Conservation (phyloP, 495 filamentous ascomycete genomes). For the Bacidia gigantensis region DNA sequence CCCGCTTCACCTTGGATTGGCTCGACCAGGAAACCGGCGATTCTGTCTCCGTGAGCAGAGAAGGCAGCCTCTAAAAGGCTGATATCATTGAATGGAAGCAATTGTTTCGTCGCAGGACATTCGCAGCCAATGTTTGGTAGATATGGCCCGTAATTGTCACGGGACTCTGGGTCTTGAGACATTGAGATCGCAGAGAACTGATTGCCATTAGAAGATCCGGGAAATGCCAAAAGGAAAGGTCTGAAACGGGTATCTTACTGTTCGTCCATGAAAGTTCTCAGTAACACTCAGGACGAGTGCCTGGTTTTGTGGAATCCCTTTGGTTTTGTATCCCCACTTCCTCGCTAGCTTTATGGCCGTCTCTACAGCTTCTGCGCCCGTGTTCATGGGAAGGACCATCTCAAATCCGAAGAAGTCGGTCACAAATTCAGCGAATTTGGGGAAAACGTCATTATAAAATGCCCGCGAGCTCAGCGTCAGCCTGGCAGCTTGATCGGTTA, state of each 20-base stretch:
- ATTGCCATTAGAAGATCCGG: constrained; percentile 14
- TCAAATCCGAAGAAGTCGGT: constrained; percentile 84
- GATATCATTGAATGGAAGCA: constrained; percentile 76
- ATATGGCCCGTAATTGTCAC: constrained; percentile 94
- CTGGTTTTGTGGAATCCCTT: constrained; percentile 73
- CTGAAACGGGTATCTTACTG: constrained; percentile 33
- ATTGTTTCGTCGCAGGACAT: constrained; percentile 61
- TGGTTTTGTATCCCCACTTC: constrained; percentile 98
- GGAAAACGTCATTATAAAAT: constrained; percentile 99
- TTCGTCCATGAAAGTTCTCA: constrained; percentile 95
- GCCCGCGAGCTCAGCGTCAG: constrained; percentile 89
- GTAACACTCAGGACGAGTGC: constrained; percentile 71
- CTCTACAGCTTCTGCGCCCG: constrained; percentile 96
- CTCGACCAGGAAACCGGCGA: constrained; percentile 90
- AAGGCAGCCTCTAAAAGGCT: constrained; percentile 67
- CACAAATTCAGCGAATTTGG: constrained; percentile 86
- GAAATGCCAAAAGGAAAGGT: not conserved
- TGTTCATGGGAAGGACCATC: constrained; percentile 99
- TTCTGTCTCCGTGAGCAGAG: constrained; percentile 64
- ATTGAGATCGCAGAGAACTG: constrained; percentile 91
- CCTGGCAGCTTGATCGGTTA: constrained; percentile 79
- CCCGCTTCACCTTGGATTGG: constrained; percentile 98
- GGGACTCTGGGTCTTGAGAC: constrained; percentile 86
- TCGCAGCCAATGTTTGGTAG: constrained; percentile 73
- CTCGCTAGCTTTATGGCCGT: constrained; percentile 93